These are phyloP conservation scores for Kokia cookei DNA, from an alignment of 441 rosid genomes.

Conservation along the genomic window DNA sequence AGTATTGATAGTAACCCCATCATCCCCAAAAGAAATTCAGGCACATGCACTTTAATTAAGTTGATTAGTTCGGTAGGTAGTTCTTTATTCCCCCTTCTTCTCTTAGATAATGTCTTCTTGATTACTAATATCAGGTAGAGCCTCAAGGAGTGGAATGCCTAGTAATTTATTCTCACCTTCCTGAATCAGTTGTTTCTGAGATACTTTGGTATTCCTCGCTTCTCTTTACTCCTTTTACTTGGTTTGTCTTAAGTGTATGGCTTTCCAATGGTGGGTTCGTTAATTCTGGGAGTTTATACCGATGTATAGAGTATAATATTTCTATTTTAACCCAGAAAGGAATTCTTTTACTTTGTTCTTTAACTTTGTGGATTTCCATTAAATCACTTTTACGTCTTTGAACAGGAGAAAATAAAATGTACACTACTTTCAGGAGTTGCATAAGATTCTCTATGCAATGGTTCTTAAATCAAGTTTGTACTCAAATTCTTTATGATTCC, in stretches of 20 bases:
- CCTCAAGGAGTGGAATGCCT: slow-evolving; percentile 62
- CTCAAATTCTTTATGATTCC: not conserved
- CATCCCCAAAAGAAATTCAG: not conserved
- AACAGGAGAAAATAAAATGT: not conserved
- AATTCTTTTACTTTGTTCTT: not conserved
- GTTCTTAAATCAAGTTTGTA: not conserved
- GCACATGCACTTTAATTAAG: not conserved
- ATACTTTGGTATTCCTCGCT: slow-evolving; percentile 43
- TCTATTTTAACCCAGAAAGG: not conserved
- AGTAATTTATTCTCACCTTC: slow-evolving; percentile 33
- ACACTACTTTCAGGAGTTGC: not conserved
- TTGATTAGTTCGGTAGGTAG: not conserved
- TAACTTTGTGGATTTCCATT: not conserved
- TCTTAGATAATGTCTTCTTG: not conserved
- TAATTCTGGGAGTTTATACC: not conserved
- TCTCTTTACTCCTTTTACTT: not conserved
- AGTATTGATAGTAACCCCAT: not conserved
- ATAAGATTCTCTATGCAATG: not conserved
- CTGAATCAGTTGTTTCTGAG: slow-evolving; percentile 42
- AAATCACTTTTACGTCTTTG: not conserved
- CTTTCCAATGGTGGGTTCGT: not conserved
- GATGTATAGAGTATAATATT: not conserved
- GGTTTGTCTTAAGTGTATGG: not conserved
- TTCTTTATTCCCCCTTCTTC: not conserved
- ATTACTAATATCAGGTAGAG: slow-evolving; percentile 36